A percentile compares a stretch with the other conserved stretches of the same genome.
phyloP scores from a whole-genome alignment of 2,329 filamentous ascomycete genomes.

The Neocucurbitaria cava region DNA sequence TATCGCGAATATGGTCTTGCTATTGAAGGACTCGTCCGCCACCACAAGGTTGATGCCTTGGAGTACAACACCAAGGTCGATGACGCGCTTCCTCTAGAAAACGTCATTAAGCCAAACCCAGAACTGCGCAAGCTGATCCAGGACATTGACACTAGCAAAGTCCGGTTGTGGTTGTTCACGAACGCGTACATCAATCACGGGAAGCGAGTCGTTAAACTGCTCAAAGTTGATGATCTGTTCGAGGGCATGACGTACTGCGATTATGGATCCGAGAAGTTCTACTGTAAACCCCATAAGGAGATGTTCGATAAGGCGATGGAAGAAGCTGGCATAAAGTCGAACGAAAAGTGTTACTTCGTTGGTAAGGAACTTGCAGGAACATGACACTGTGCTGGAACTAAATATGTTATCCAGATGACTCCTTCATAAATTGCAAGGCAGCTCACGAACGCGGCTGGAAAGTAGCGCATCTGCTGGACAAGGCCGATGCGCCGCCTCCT shows the following conservation, averaged over 20 bases:
- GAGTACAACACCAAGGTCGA: conserved; percentile 96
- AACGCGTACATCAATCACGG: conserved; percentile 95
- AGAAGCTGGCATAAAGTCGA: conserved; percentile 74
- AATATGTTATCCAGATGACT: conserved; percentile 72
- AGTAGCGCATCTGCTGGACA: conserved; percentile 83
- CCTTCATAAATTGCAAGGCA: conserved; percentile 78
- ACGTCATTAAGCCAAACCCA: conserved; percentile 79
- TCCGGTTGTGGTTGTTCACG: conserved; percentile 92
- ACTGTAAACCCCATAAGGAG: conserved; percentile 84
- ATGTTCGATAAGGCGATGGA: conserved; percentile 91
- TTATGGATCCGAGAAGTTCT: conserved; percentile 73
- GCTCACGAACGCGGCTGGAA: conserved; percentile 86
- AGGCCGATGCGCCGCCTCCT: conserved; percentile 68
- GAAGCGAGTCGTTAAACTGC: conserved; percentile 77
- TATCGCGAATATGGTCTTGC: conserved; percentile 97
- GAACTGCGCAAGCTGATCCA: conserved; percentile 77
- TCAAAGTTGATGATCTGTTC: conserved; percentile 86
- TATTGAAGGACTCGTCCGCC: conserved; percentile 89
- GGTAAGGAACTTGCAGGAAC: conserved; percentile 62
- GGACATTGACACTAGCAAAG: conserved; percentile 82
- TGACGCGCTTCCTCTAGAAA: conserved; percentile 87
- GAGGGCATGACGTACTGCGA: conserved; percentile 96
- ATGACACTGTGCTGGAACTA: conserved; percentile 2
- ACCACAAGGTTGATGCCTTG: conserved; percentile 93
- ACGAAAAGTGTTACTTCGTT: conserved; percentile 87